These are phyloP conservation scores for Peronospora farinosa DNA, from an alignment of 352 stramenopile genomes.

Conservation along the genomic window DNA sequence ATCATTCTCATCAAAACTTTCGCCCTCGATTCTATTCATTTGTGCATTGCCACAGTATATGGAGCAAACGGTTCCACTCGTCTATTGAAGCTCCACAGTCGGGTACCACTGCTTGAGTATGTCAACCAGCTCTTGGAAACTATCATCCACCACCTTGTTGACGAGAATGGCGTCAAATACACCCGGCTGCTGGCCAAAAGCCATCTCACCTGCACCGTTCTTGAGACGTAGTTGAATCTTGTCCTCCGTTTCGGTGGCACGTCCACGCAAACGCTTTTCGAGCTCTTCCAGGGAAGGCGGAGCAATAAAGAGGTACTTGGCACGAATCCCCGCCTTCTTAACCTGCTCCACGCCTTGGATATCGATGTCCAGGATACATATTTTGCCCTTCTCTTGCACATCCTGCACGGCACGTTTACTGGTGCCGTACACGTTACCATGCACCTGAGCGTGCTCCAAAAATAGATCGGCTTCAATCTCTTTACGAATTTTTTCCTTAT, in stretches of 20 bases:
- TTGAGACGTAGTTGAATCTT: conserved; percentile 90
- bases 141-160: conserved; percentile 84
- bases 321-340: conserved; percentile 78
- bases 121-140: conserved; percentile 59
- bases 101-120: conserved; percentile 79
- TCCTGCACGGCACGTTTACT: conserved; percentile 88
- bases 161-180: conserved; percentile 88
- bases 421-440: conserved; percentile 97
- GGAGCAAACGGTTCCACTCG: background rate
- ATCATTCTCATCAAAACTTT: background rate
- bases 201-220: conserved; percentile 92
- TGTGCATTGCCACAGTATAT: background rate
- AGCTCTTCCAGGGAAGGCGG: conserved; percentile 93
- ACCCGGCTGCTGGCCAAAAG: conserved; percentile 75
- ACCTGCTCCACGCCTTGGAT: conserved; percentile 95
- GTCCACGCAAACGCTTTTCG: conserved; percentile 90
- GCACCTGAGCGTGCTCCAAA: conserved; percentile 95
- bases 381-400: conserved; percentile 90
- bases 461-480: conserved; percentile 94
- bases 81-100: conserved; percentile 45
- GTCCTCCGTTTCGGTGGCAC: conserved; percentile 95
- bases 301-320: conserved; percentile 95
- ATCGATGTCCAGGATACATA: conserved; percentile 99
- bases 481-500: conserved; percentile 88
- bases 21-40: background rate